These are phyloP conservation scores for Myxozyma mucilagina DNA, from an alignment of 805 yeast species.

Conservation along the genomic window DNA sequence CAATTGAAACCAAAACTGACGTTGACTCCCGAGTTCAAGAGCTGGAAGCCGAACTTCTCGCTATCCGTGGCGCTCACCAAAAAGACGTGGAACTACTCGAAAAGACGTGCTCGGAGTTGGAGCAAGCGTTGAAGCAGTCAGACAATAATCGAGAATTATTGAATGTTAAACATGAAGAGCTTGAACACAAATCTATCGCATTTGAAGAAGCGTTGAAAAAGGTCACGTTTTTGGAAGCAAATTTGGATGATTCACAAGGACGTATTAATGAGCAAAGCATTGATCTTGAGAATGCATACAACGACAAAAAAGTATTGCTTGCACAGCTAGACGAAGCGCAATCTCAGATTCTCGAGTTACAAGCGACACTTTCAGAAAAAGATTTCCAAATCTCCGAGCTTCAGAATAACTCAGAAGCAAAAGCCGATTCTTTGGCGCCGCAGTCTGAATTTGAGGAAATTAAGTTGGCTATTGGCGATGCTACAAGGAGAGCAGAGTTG, in stretches of 20 bases:
- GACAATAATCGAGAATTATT: conserved; percentile 1
- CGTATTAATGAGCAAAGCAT: conserved; percentile 34
- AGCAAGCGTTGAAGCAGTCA: conserved; percentile 2
- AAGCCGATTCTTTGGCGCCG: neutral
- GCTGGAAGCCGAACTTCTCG: neutral
- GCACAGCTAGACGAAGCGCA: neutral
- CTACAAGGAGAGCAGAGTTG: conserved; percentile 4
- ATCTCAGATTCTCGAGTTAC: conserved; percentile 17
- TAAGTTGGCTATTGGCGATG: conserved; percentile 17
- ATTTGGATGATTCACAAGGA: conserved; percentile 24
- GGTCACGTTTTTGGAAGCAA: conserved; percentile 10
- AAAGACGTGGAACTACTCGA: conserved; percentile 4
- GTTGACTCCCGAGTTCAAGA: neutral
- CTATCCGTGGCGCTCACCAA: neutral
- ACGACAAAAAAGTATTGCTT: conserved; percentile 11
- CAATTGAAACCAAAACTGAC: neutral
- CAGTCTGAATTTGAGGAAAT: conserved; percentile 14
- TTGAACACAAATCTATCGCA: neutral
- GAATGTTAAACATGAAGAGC: conserved; percentile 7
- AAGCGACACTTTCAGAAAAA: conserved; percentile 17
- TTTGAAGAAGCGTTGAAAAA: neutral
- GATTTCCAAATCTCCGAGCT: neutral
- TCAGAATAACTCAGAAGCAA: neutral
- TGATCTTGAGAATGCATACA: conserved; percentile 24
- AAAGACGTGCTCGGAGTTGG: neutral